These are phyloP conservation scores for Drosera capensis DNA, from an alignment of 148 eudicot species.

Conservation along the genomic window DNA sequence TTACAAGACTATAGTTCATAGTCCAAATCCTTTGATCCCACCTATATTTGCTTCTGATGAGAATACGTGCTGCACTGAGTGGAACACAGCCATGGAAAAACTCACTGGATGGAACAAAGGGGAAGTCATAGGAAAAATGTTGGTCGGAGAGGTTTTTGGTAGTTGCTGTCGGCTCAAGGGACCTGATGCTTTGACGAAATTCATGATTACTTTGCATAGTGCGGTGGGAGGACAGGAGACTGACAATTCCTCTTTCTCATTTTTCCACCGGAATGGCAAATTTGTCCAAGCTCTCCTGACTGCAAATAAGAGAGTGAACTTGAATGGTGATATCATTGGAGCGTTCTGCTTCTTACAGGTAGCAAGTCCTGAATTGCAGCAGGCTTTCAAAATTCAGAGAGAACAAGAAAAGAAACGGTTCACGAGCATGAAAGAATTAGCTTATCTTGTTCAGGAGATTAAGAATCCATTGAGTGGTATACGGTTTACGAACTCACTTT, in stretches of 20 bases:
- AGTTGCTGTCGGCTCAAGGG: constrained; percentile 60
- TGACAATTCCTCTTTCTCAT: constrained; percentile 60
- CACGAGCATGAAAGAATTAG: constrained; percentile 64
- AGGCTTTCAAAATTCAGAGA: constrained; percentile 53
- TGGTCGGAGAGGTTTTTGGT: constrained; percentile 87
- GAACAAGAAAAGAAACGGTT: constrained; percentile 48
- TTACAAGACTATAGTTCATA: constrained; percentile 82
- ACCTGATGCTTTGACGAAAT: constrained; percentile 66
- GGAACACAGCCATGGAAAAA: constrained; percentile 93
- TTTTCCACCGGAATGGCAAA: constrained; percentile 51
- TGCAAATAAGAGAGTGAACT: constrained; percentile 65
- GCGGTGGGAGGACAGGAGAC: constrained; percentile 76
- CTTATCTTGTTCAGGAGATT: constrained; percentile 73
- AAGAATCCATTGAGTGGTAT: constrained; percentile 77
- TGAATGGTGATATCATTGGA: constrained; percentile 58
- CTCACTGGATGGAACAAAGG: constrained; percentile 73
- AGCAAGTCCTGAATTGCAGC: constrained; percentile 77
- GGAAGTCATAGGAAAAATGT: constrained; percentile 52
- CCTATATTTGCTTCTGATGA: constrained; percentile 91
- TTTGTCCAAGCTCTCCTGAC: constrained; percentile 77
- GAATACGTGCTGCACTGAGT: constrained; percentile 77
- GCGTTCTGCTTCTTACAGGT: constrained; percentile 90
- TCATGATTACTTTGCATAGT: constrained; percentile 82
- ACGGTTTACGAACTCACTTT: constrained; percentile 52
- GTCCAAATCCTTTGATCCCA: constrained; percentile 81